phyloP scores from a whole-genome alignment of 1,284 basidiomycete genomes.

The Polyporus tsugae region DNA sequence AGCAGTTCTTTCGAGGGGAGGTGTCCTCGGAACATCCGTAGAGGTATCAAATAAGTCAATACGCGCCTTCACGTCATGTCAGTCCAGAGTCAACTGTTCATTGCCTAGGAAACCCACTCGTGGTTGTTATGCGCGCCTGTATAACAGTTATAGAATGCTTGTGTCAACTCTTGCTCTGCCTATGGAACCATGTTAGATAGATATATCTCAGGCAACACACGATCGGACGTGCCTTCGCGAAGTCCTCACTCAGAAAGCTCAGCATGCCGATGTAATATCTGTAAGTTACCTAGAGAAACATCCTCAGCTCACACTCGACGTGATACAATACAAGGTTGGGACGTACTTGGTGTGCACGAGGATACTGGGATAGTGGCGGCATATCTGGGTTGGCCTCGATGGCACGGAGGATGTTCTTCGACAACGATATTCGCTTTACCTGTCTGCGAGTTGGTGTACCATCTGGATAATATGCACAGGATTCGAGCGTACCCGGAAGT shows the following conservation, averaged over 20 bases:
- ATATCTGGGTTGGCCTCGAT: slow-evolving; percentile 88
- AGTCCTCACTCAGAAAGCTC: slow-evolving; percentile 93
- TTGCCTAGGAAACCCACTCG: slow-evolving; percentile 62
- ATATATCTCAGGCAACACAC: not conserved
- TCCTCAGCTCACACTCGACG: slow-evolving; percentile 9
- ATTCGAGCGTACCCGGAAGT: slow-evolving; percentile 81
- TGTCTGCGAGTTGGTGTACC: slow-evolving; percentile 41
- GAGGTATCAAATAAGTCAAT: slow-evolving; percentile 88
- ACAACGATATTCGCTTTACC: slow-evolving; percentile 91
- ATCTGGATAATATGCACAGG: not conserved
- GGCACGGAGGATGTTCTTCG: slow-evolving; percentile 92
- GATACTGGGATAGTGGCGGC: slow-evolving; percentile 79
- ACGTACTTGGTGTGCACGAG: slow-evolving; percentile 86
- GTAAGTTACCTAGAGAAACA: slow-evolving; percentile 76
- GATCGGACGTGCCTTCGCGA: slow-evolving; percentile 65
- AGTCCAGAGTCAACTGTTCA: not conserved
- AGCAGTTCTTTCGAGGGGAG: slow-evolving; percentile 80
- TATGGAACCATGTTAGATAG: slow-evolving; percentile 38
- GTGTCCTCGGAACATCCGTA: slow-evolving; percentile 87
- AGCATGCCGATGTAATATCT: slow-evolving; percentile 95
- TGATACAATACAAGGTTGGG: slow-evolving; percentile 2
- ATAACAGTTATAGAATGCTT: slow-evolving; percentile 86
- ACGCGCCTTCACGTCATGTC: slow-evolving; percentile 69
- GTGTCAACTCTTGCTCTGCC: slow-evolving; percentile 85
- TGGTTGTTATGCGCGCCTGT: slow-evolving; percentile 73